Evolutionary conservation across 2,329 filamentous ascomycete species (phyloP).

Genomic region (Aureobasidium sp.): DNA sequence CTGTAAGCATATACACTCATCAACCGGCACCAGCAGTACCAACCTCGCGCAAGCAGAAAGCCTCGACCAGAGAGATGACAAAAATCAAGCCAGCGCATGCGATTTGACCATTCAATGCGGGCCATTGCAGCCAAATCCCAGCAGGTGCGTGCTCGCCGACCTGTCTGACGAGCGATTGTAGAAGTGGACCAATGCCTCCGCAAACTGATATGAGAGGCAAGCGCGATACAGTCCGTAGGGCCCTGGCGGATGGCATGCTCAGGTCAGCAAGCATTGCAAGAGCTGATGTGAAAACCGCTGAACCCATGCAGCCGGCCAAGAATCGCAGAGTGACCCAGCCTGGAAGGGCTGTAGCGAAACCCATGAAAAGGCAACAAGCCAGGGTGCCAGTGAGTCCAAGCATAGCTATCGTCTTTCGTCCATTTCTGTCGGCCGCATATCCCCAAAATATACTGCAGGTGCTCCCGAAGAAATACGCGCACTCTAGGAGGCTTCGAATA

Average conservation of each 20-base stretch:
- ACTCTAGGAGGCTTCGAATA: slow-evolving; percentile 39
- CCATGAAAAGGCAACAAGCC: slow-evolving; percentile 38
- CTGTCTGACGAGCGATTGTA: slow-evolving; percentile 35
- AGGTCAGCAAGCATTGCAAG: slow-evolving; percentile 40
- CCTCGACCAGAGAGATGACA: slow-evolving; percentile 32
- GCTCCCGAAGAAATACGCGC: slow-evolving; percentile 40
- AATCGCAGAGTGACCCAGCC: slow-evolving; percentile 36
- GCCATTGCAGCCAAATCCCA: slow-evolving; percentile 35
- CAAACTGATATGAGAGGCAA: slow-evolving; percentile 37
- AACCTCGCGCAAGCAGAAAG: slow-evolving; percentile 34
- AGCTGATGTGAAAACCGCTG: slow-evolving; percentile 35
- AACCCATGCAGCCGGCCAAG: slow-evolving; percentile 35
- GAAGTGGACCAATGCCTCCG: slow-evolving; percentile 37
- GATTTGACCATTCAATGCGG: slow-evolving; percentile 36
- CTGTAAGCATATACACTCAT: background rate
- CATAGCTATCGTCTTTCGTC: slow-evolving; percentile 36
- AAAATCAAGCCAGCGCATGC: slow-evolving; percentile 35
- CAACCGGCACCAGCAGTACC: background rate
- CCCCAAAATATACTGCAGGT: slow-evolving; percentile 38
- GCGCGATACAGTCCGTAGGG: slow-evolving; percentile 32
- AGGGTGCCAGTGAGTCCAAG: slow-evolving; percentile 36
- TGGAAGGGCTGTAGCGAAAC: slow-evolving; percentile 35
- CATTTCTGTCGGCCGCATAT: slow-evolving; percentile 34
- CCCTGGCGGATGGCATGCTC: slow-evolving; percentile 16
- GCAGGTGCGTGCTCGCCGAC: slow-evolving; percentile 29